These are phyloP conservation scores for Pichia cactophila DNA, from an alignment of 1,139 yeast species.

Conservation along the genomic window DNA sequence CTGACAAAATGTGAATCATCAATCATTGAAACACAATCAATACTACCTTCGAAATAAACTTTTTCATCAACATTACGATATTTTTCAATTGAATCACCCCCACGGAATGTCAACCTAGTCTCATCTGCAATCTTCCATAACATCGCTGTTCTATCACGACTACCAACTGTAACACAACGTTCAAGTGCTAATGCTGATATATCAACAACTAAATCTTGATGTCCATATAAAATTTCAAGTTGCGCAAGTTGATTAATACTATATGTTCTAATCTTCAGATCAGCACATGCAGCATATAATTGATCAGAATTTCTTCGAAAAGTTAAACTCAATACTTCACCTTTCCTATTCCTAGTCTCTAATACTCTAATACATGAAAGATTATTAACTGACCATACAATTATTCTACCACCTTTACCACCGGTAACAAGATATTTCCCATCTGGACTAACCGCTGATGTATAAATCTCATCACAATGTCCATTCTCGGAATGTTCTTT, in stretches of 20 bases:
- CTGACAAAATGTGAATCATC: slow-evolving; percentile 91
- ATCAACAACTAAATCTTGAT: slow-evolving; percentile 82
- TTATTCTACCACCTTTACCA: slow-evolving; percentile 70
- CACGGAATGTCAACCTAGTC: slow-evolving; percentile 85
- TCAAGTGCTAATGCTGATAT: slow-evolving; percentile 76
- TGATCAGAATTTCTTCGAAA: slow-evolving; percentile 81
- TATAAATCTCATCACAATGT: slow-evolving; percentile 66
- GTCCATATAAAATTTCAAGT: slow-evolving; percentile 87
- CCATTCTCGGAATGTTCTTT: slow-evolving; percentile 45
- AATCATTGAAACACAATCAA: slow-evolving; percentile 84
- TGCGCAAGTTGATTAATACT: slow-evolving; percentile 82
- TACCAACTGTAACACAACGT: slow-evolving; percentile 91
- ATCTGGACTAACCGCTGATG: slow-evolving; percentile 81
- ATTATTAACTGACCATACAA: slow-evolving; percentile 80
- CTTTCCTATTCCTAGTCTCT: slow-evolving; percentile 62
- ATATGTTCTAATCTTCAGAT: slow-evolving; percentile 80
- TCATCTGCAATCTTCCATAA: slow-evolving; percentile 96
- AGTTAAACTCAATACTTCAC: slow-evolving; percentile 62
- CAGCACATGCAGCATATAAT: slow-evolving; percentile 88
- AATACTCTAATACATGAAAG: slow-evolving; percentile 68
- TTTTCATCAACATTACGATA: slow-evolving; percentile 17
- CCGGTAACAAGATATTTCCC: slow-evolving; percentile 89
- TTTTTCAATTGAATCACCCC: slow-evolving; percentile 56
- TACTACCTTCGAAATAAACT: slow-evolving; percentile 72
- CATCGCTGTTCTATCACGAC: slow-evolving; percentile 91